phyloP scores from a whole-genome alignment of 257 asterid genomes.

The Euphrasia confusa region DNA sequence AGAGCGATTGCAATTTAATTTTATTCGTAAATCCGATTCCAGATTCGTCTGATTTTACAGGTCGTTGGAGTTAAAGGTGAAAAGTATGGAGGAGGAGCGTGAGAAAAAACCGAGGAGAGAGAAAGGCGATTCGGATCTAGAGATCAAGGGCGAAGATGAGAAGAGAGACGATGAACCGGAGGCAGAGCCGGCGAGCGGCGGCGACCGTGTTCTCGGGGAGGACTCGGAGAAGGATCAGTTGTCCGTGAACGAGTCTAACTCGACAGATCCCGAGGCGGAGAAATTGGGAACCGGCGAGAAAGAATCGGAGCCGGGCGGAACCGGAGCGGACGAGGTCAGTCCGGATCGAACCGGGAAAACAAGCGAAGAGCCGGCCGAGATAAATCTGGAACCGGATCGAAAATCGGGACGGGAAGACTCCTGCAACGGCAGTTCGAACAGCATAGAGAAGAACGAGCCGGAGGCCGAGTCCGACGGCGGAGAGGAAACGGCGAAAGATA shows the following conservation, averaged over 20 bases:
- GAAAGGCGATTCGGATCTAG: constrained; percentile 41
- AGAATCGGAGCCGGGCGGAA: constrained; percentile 33
- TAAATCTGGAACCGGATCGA: constrained; percentile 33
- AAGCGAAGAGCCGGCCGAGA: constrained; percentile 27
- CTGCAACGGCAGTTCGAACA: constrained; percentile 64
- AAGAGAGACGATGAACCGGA: constrained; percentile 32
- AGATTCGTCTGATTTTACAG: constrained; percentile 36
- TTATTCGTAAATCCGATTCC: not conserved
- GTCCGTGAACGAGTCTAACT: constrained; percentile 58
- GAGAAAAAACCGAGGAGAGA: constrained; percentile 35
- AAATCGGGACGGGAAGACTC: constrained; percentile 43
- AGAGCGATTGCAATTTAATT: not conserved
- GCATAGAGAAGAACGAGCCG: constrained; percentile 31
- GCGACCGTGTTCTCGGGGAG: constrained; percentile 30
- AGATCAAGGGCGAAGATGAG: constrained; percentile 32
- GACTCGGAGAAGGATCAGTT: constrained; percentile 41
- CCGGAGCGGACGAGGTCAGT: constrained; percentile 26
- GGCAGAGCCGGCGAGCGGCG: constrained; percentile 28
- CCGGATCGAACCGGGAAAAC: constrained; percentile 31
- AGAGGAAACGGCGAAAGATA: constrained; percentile 42
- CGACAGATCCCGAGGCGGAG: constrained; percentile 57
- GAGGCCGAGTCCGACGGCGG: constrained; percentile 57
- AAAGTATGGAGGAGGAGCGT: constrained; percentile 57
- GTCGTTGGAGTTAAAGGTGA: constrained; percentile 62
- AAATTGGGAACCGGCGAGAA: constrained; percentile 37